Base-by-base conservation (phyloP, 2,329 filamentous ascomycete species). In the Capronia epimyces region DNA sequence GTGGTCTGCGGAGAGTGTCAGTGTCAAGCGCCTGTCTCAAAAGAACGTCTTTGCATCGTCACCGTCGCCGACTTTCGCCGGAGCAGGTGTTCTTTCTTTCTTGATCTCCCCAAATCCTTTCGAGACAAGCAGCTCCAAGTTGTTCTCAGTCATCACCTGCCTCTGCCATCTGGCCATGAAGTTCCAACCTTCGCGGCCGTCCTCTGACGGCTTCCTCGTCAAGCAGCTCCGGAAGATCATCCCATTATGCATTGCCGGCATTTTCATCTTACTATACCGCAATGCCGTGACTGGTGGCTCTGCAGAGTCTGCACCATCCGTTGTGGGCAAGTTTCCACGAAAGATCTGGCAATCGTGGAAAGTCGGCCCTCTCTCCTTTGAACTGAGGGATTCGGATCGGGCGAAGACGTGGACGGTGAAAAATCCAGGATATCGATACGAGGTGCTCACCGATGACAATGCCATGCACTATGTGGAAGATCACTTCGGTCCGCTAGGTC, bases 311-410 rank as follows among this genome's bases (percentile, higher is more conserved):
- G 34, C 34, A 7, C 34, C 34, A 7, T 37, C 34, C 3, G 34
- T 12, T 5, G 34, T 37, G 8, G 50, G 46, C 15, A 21, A 25
- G 12, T 87, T 82, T 60, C 84, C 76, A 5, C 75, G 75, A 48
- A 88, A 87, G 67, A 84, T 88, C 59, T 88, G 84, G 84, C 84
- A 88, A 66, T 84, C 81, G 0, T 88, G 84, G 84, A 87, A 87
- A 65, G 78, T 83, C 22, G 77, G 83, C 54, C 81, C 84, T 2
- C 70, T 86, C 27, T 71, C 73, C 1, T 86, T 87, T 62, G 83
- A 85, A 56, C 75, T 81, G 60, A 75, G 79, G 46, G 82, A 87
- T 60, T 70, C 78, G 24, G 67, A 73, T 20, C 73, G 74, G 0
- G 83, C 84, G 8, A 75, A 76, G 57, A 82, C 82, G 1, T 88